Conservation (phyloP, 2,329 filamentous ascomycete species). For the Calonectria naviculata region DNA sequence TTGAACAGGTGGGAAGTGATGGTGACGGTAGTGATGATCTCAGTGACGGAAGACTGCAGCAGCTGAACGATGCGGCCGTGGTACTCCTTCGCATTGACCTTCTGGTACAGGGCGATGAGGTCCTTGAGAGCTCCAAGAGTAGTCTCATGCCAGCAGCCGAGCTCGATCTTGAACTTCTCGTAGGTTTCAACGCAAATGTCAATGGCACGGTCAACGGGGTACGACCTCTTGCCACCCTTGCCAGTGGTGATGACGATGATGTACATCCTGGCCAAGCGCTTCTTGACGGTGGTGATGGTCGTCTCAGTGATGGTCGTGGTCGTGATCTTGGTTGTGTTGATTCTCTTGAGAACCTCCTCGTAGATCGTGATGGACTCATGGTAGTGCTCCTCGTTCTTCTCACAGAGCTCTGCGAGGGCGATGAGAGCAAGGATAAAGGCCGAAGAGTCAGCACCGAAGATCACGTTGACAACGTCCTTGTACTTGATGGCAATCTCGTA, state of each 20-base stretch:
- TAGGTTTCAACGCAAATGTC: slow-evolving; percentile 53
- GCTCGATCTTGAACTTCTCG: slow-evolving; percentile 52
- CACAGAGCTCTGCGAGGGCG: slow-evolving; percentile 57
- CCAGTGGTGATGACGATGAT: slow-evolving; percentile 50
- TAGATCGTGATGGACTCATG: slow-evolving; percentile 59
- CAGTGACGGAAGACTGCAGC: slow-evolving; percentile 52
- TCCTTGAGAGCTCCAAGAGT: slow-evolving; percentile 57
- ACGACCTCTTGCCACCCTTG: slow-evolving; percentile 43
- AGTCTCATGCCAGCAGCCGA: slow-evolving; percentile 57
- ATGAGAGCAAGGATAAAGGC: slow-evolving; percentile 47
- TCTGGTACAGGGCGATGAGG: slow-evolving; percentile 54
- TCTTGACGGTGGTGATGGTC: slow-evolving; percentile 58
- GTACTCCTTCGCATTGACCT: slow-evolving; percentile 50
- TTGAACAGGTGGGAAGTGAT: slow-evolving; percentile 59
- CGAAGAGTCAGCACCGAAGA: slow-evolving; percentile 45
- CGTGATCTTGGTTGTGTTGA: slow-evolving; percentile 46
- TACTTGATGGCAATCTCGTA: slow-evolving; percentile 61
- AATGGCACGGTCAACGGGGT: slow-evolving; percentile 50
- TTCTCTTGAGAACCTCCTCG: slow-evolving; percentile 56
- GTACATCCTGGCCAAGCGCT: slow-evolving; percentile 60
- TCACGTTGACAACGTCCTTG: slow-evolving; percentile 55
- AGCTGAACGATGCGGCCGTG: slow-evolving; percentile 50
- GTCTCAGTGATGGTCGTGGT: slow-evolving; percentile 42
- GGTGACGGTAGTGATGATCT: slow-evolving; percentile 50
- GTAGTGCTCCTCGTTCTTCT: slow-evolving; percentile 53